Evolutionary conservation across 768 basidiomycete genomes (phyloP).

Genomic region (Tulasnella sp.): DNA sequence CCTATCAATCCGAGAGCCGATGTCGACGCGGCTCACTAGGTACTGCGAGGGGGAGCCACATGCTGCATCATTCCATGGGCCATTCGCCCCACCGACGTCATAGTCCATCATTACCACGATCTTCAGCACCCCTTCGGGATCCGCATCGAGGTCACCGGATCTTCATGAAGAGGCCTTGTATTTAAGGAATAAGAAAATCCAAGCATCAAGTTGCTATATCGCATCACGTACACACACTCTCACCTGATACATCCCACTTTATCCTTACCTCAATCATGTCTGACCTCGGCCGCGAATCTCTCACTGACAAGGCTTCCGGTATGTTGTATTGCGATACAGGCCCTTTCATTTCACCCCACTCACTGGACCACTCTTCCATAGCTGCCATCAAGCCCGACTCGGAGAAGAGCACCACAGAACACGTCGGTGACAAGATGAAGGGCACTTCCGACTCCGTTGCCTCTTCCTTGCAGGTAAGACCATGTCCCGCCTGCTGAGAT

Average conservation of each 20-base stretch:
- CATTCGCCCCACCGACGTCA: background rate
- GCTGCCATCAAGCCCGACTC: slow-evolving; percentile 25
- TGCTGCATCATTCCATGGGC: background rate
- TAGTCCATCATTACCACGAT: background rate
- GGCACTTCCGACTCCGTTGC: slow-evolving; percentile 23
- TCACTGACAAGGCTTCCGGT: slow-evolving; percentile 21
- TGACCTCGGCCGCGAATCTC: slow-evolving; percentile 20
- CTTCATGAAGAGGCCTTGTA: no score
- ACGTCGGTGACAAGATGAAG: slow-evolving; percentile 55
- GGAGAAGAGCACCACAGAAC: slow-evolving; percentile 27
- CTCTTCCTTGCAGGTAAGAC: slow-evolving; percentile 19
- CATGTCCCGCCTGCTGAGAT: background rate
- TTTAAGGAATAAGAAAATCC: background rate
- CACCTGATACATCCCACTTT: background rate
- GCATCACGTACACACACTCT: background rate
- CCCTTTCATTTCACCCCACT: background rate
- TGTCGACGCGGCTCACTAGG: background rate
- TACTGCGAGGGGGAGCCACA: background rate
- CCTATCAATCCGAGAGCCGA: background rate
- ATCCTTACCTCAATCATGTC: slow-evolving; percentile 12
- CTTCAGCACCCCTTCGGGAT: background rate
- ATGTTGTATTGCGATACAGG: background rate
- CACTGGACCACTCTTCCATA: background rate
- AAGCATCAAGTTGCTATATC: background rate
- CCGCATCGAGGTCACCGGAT: background rate